These are phyloP conservation scores for Cryptosporidium ubiquitum DNA, from an alignment of 169 alveolate genomes.

Conservation along the genomic window DNA sequence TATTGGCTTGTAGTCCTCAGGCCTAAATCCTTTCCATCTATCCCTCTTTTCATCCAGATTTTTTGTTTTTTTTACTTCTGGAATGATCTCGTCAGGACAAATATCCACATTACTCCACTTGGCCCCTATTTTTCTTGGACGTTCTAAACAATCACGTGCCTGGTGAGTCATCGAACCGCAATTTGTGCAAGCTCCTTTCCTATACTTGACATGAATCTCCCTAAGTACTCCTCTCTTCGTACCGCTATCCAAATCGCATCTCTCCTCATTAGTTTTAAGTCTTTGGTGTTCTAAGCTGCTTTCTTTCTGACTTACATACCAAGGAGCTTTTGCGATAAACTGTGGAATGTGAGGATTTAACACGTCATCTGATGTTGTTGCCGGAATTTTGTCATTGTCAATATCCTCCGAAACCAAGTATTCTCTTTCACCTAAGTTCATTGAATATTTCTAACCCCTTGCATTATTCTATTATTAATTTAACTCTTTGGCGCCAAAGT, in stretches of 20 bases:
- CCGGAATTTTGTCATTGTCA: not conserved
- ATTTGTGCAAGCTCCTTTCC: slow-evolving; percentile 98
- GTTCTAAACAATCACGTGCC: slow-evolving; percentile 95
- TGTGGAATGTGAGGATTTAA: slow-evolving; percentile 88
- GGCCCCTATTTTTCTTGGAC: slow-evolving; percentile 97
- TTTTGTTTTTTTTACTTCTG: slow-evolving; percentile 50
- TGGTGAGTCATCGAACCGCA: slow-evolving; percentile 99
- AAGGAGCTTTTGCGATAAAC: slow-evolving; percentile 88
- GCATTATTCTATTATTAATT: not conserved
- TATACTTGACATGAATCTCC: slow-evolving; percentile 80
- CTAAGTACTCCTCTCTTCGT: slow-evolving; percentile 76
- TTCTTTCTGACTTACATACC: slow-evolving; percentile 84
- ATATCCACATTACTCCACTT: slow-evolving; percentile 90
- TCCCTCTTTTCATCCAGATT: slow-evolving; percentile 94
- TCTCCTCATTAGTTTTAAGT: slow-evolving; percentile 76
- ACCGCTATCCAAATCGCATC: slow-evolving; percentile 38
- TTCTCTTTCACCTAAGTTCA: not conserved
- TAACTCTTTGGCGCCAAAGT: not conserved
- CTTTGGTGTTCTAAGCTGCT: slow-evolving; percentile 84
- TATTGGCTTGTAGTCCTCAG: slow-evolving; percentile 87
- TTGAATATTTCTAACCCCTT: not conserved
- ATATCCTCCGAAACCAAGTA: not conserved
- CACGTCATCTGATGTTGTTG: slow-evolving; percentile 75
- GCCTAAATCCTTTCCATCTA: slow-evolving; percentile 96
- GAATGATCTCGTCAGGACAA: slow-evolving; percentile 91